phyloP scores from a whole-genome alignment of 495 filamentous ascomycete species.

The Thozetella sp. region DNA sequence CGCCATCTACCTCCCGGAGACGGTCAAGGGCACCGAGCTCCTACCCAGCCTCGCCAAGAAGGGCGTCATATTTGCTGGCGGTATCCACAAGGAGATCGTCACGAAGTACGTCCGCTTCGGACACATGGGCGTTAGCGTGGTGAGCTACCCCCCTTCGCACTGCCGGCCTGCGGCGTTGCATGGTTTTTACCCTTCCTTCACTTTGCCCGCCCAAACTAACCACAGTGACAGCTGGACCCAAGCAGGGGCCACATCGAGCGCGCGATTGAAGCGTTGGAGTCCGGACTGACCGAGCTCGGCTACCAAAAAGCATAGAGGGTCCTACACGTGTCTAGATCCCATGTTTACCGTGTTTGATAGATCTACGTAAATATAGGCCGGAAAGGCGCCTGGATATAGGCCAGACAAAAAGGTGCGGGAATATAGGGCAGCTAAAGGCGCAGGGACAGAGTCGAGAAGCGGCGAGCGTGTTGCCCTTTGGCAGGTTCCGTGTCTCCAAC shows the following conservation, averaged over 20 bases:
- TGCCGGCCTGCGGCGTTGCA: no score
- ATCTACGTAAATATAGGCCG: no score
- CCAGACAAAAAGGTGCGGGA: no score
- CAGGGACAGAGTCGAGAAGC: no score
- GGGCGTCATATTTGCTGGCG: conserved; percentile 92
- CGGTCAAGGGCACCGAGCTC: conserved; percentile 74
- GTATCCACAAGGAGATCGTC: conserved; percentile 81
- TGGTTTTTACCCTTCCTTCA: background rate
- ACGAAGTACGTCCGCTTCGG: conserved; percentile 66
- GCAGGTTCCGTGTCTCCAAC: no score
- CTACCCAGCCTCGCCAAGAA: conserved; percentile 86
- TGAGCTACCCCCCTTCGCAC: conserved; percentile 29
- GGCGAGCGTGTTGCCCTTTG: no score
- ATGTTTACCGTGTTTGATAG: background rate
- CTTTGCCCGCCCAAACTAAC: conserved; percentile 10
- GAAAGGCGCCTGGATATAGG: no score
- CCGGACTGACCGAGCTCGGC: conserved; percentile 71
- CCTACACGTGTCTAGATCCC: background rate
- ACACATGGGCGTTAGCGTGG: conserved; percentile 95
- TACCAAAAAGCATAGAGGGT: conserved; percentile 51
- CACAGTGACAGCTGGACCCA: conserved; percentile 52
- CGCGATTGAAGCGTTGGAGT: conserved; percentile 76
- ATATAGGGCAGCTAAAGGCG: no score
- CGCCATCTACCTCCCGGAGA: conserved; percentile 91
- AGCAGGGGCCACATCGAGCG: conserved; percentile 74